Percentiles rank a stretch among this genome's conserved stretches.
Evolutionary conservation across 805 yeast genomes (phyloP).

Genomic region (Candida easanensis): DNA sequence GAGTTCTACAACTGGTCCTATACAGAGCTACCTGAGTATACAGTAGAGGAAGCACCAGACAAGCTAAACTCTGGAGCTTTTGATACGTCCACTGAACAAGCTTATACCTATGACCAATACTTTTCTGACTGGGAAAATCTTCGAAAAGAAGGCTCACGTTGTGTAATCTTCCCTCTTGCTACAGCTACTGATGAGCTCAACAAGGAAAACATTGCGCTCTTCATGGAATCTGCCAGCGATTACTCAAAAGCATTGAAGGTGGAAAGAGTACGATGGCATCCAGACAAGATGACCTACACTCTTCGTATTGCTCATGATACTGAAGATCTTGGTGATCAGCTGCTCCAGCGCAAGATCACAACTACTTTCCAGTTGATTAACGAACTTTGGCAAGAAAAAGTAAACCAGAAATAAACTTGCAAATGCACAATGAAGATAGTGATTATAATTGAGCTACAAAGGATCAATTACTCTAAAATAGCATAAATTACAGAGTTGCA

Average conservation of each 20-base stretch:
- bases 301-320: conserved; percentile 19
- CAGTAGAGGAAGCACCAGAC: too few species aligned
- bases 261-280: conserved; percentile 70
- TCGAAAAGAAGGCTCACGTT: conserved; percentile 10
- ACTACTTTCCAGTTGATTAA: conserved; percentile 43
- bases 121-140: conserved; percentile 28
- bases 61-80: too few species aligned
- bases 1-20: conserved; percentile 22
- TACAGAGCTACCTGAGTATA: conserved; percentile 18
- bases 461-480: too few species aligned
- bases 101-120: conserved; percentile 22
- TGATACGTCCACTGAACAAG: not conserved
- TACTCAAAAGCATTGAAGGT: conserved; percentile 30
- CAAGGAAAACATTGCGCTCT: conserved; percentile 11
- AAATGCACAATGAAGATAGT: too few species aligned
- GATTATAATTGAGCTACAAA: too few species aligned
- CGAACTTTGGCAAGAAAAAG: conserved; percentile 31
- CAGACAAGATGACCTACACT: conserved; percentile 52
- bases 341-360: conserved; percentile 31
- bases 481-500: too few species aligned
- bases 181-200: conserved; percentile 31
- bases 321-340: conserved; percentile 4
- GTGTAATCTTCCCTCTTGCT: conserved; percentile 30
- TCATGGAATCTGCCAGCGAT: conserved; percentile 15
- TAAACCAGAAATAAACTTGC: not conserved